Conservation (phyloP, 495 filamentous ascomycete genomes). For the Talaromyces stipitatus region DNA sequence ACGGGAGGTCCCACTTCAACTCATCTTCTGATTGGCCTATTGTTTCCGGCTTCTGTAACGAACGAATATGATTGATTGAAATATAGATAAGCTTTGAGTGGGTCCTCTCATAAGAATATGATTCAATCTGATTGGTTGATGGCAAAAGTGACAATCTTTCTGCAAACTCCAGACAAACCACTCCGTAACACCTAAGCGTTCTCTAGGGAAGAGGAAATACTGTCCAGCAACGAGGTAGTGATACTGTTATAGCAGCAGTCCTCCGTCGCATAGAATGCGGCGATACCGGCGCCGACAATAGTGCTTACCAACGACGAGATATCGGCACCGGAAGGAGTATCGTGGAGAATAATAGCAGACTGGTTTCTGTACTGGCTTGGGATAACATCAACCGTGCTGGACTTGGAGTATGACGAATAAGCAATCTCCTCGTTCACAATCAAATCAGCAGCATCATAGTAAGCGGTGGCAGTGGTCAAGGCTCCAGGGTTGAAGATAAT, state of each 20-base stretch:
- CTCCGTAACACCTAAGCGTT: background rate
- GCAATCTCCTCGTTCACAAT: background rate
- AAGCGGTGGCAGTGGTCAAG: background rate
- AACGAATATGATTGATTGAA: background rate
- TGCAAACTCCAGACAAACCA: too few species aligned
- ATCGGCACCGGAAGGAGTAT: background rate
- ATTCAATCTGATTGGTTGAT: background rate
- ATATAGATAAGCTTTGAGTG: background rate
- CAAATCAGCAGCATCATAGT: conserved; percentile 3
- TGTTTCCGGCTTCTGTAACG: too few species aligned
- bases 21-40: background rate
- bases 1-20: background rate
- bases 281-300: background rate
- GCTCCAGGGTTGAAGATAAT: conserved; percentile 5
- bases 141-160: too few species aligned
- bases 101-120: too few species aligned
- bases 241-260: conserved; percentile 5
- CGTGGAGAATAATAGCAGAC: background rate
- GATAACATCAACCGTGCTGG: background rate
- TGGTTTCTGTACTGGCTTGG: background rate
- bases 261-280: conserved; percentile 4
- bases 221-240: background rate
- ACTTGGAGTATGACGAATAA: background rate
- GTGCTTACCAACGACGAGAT: background rate
- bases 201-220: background rate